Base-by-base conservation (phyloP, 352 stramenopile genomes). In the Phytophthora colocasiae region DNA sequence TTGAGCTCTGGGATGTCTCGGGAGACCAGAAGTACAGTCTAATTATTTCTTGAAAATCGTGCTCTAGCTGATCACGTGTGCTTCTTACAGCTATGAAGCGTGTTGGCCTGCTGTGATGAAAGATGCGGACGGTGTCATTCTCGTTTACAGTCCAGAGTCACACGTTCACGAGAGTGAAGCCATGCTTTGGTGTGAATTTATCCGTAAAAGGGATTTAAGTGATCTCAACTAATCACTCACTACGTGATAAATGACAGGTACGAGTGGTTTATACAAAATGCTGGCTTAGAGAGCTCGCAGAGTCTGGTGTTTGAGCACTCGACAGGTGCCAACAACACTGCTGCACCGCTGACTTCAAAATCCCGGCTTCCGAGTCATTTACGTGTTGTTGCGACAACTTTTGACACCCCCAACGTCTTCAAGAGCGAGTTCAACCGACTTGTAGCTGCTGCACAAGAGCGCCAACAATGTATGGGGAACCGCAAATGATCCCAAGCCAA, bases 21-120 rank as follows among this genome's bases (percentile, higher is more conserved):
- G 90, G 89, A 1, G 27, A 31, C 2, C 27, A 31, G 27, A 31
- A 31, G 27, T 31, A 31, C 27, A 6, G 27, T 7, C 27, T 31
- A 31, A 6, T 31, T 31, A 1, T 0, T 31, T 31, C 27, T 31
- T 31, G 27, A 31, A 6, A 31, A 31, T 12, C 26, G 40, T 22
- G 22, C 10, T 53, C 19, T 17, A 38, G 31, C 38, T 60, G 27
- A 22, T 19, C 44, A 7, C 12, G 17, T 50, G n/a, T 17, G 32
- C 15, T 43, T 9, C 6, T 56, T 49, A 22, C 57, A 92, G 82
- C 43, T 98, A 93, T 51, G 90, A 97, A 62, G 76, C 78, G 26
- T 97, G 92, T 65, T 98, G 92, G 91, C 88, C 89, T 1, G 91
- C 91, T 10, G 87, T 97, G 24, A 82, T 95, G 63, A 93, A 96